Percentiles rank a stretch among this genome's conserved stretches.
These are phyloP conservation scores for Aurifilum marmelostoma DNA, from an alignment of 2,329 filamentous ascomycete species.

Conservation along the genomic window DNA sequence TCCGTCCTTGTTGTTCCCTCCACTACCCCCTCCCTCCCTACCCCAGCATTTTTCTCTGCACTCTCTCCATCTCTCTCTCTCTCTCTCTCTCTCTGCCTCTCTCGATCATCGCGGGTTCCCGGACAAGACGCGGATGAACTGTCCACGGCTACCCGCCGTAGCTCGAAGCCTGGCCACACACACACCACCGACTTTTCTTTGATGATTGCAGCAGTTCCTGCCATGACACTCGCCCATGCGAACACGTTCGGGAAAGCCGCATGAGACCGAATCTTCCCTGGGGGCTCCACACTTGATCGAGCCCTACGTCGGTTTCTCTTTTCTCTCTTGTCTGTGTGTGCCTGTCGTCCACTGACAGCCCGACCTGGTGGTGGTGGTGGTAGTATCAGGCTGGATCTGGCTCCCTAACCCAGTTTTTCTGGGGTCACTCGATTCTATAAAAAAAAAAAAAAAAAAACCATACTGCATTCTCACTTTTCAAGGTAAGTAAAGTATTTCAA, in stretches of 20 bases:
- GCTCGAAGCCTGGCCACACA: slow-evolving; percentile 14
- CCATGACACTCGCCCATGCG: slow-evolving; percentile 44
- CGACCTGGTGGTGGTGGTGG: slow-evolving; percentile 26
- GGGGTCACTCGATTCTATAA: slow-evolving; percentile 35
- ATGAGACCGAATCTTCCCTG: slow-evolving; percentile 41
- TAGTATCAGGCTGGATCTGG: slow-evolving; percentile 27
- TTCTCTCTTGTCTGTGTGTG: not conserved
- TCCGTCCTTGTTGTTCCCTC: slow-evolving; percentile 8
- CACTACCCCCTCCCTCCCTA: not conserved
- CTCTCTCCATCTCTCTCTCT: no score
- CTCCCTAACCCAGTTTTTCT: slow-evolving; percentile 29
- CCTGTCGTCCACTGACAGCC: slow-evolving; percentile 32
- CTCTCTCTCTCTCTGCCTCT: no score
- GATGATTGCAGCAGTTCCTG: slow-evolving; percentile 38
- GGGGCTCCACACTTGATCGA: slow-evolving; percentile 36
- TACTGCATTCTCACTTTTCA: not conserved
- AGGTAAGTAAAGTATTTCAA: slow-evolving; percentile 21
- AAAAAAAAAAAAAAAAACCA: slow-evolving; percentile 25
- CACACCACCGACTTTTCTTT: slow-evolving; percentile 34
- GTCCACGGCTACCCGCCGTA: slow-evolving; percentile 40
- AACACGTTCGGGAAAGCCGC: slow-evolving; percentile 52
- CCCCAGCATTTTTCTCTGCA: not conserved
- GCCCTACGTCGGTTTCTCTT: slow-evolving; percentile 10
- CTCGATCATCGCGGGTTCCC: slow-evolving; percentile 3
- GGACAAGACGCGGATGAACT: slow-evolving; percentile 35